phyloP scores from a whole-genome alignment of 148 eudicot species.

The Chenopodium quinoa region DNA sequence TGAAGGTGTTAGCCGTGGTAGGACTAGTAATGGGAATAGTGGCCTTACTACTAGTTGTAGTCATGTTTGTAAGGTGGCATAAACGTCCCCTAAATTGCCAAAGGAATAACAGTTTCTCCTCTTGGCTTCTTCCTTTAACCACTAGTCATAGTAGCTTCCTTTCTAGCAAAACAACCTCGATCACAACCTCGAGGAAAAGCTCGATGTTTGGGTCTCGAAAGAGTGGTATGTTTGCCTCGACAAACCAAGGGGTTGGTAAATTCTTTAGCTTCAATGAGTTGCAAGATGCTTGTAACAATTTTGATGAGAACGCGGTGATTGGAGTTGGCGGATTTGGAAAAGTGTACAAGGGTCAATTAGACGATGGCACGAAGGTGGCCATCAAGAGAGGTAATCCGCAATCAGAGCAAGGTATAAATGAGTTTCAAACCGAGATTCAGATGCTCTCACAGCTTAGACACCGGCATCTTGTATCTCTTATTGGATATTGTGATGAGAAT shows the following conservation, averaged over 20 bases:
- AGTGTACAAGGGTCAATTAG: slow-evolving; percentile 48
- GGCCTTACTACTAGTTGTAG: slow-evolving; percentile 35
- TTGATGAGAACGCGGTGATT: slow-evolving; percentile 48
- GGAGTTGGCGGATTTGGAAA: slow-evolving; percentile 68
- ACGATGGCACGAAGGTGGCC: slow-evolving; percentile 54
- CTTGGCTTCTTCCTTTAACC: slow-evolving; percentile 64
- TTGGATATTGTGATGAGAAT: slow-evolving; percentile 58
- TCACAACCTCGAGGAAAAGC: slow-evolving; percentile 17
- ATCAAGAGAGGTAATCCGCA: slow-evolving; percentile 58
- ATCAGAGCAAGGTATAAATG: slow-evolving; percentile 61
- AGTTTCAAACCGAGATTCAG: slow-evolving; percentile 65
- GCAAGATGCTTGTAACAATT: slow-evolving; percentile 49
- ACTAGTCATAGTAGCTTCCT: slow-evolving; percentile 37
- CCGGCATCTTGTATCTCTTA: slow-evolving; percentile 61
- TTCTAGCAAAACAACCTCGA: slow-evolving; percentile 31
- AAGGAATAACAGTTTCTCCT: slow-evolving; percentile 48
- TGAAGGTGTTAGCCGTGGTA: slow-evolving; percentile 27
- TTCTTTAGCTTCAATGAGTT: slow-evolving; percentile 46
- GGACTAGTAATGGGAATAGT: slow-evolving; percentile 43
- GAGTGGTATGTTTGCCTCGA: slow-evolving; percentile 40
- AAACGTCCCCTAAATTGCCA: slow-evolving; percentile 50
- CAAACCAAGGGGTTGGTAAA: slow-evolving; percentile 48
- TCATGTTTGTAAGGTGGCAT: slow-evolving; percentile 41
- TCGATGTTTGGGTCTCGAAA: slow-evolving; percentile 38
- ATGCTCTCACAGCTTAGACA: slow-evolving; percentile 62